Evolutionary conservation across 495 filamentous ascomycete species (phyloP).

Genomic region (Aspergillus egyptiacus): DNA sequence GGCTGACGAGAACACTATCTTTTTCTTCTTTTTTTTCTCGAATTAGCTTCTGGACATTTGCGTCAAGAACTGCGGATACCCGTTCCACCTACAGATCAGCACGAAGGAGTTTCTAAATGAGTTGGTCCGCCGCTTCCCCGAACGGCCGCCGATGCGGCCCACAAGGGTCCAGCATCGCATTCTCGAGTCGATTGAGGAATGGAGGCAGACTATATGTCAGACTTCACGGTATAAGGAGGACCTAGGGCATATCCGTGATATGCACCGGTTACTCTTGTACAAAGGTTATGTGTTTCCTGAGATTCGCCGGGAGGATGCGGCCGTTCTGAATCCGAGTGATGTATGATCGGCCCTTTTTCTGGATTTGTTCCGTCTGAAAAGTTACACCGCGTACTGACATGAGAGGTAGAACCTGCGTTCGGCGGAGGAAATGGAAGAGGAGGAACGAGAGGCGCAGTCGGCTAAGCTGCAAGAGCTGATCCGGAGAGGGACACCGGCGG

Average conservation of each 20-base stretch:
- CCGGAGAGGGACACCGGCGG: conserved; percentile 80
- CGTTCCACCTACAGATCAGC: conserved; percentile 96
- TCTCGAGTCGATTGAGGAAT: conserved; percentile 96
- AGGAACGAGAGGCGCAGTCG: conserved; percentile 88
- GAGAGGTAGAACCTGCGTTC: conserved; percentile 78
- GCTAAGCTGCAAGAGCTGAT: conserved; percentile 97
- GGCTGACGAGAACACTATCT: conserved; percentile 28
- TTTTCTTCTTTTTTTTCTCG: too few relatives aligned
- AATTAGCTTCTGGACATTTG: conserved; percentile 87
- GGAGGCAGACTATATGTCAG: conserved; percentile 95
- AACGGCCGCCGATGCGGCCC: conserved; percentile 80
- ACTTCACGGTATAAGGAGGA: conserved; percentile 97
- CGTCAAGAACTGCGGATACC: conserved; percentile 99
- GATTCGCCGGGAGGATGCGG: conserved; percentile 86
- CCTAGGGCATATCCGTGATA: conserved; percentile 91
- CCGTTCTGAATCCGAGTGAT: conserved; percentile 95
- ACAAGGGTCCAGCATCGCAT: conserved; percentile 86
- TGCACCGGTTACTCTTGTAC: conserved; percentile 92
- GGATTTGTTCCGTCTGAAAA: conserved; percentile 16
- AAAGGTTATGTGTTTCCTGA: conserved; percentile 96
- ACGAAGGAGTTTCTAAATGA: conserved; percentile 99
- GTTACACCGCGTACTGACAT: conserved; percentile 24
- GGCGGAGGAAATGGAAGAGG: conserved; percentile 98
- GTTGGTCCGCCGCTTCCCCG: conserved; percentile 91
- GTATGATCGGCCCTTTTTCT: too few relatives aligned